Percentiles rank a stretch among this genome's conserved stretches.
Evolutionary conservation across 225 moss, liverwort and hornwort species (phyloP).

Genomic region (Straminergon stramineum): DNA sequence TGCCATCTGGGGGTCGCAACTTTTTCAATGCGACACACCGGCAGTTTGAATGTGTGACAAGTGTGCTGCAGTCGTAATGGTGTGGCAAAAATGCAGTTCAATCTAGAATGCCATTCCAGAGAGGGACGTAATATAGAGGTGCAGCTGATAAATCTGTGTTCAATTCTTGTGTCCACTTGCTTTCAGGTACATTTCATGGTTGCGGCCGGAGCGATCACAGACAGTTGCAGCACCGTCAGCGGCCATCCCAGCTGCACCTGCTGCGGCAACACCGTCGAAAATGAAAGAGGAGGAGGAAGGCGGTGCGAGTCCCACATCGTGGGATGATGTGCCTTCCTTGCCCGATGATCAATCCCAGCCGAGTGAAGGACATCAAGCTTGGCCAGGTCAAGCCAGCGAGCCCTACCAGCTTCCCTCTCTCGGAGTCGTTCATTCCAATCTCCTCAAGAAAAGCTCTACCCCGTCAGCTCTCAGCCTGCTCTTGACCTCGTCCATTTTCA

Average conservation of each 20-base stretch:
- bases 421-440: constrained; percentile 19
- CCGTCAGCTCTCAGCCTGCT: constrained; percentile 70
- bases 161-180: not conserved
- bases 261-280: not conserved
- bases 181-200: constrained; percentile 46
- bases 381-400: constrained; percentile 65
- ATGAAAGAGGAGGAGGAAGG: constrained; percentile 19
- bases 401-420: constrained; percentile 58
- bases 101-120: not conserved
- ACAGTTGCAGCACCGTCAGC: not conserved
- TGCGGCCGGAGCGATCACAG: constrained; percentile 53
- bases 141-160: not conserved
- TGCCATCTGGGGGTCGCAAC: too few species aligned
- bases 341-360: constrained; percentile 34
- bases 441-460: constrained; percentile 27
- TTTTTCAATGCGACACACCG: not conserved
- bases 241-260: not conserved
- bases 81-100: not conserved
- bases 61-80: not conserved
- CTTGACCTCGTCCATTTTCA: constrained; percentile 69
- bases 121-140: not conserved
- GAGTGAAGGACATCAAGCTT: constrained; percentile 25
- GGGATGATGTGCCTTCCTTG: constrained; percentile 37
- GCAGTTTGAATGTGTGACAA: too few species aligned
- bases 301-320: constrained; percentile 25